A percentile compares a stretch with the other conserved stretches of the same genome.
These are phyloP conservation scores for Draba incana DNA, from an alignment of 345 rosid species.

Conservation along the genomic window DNA sequence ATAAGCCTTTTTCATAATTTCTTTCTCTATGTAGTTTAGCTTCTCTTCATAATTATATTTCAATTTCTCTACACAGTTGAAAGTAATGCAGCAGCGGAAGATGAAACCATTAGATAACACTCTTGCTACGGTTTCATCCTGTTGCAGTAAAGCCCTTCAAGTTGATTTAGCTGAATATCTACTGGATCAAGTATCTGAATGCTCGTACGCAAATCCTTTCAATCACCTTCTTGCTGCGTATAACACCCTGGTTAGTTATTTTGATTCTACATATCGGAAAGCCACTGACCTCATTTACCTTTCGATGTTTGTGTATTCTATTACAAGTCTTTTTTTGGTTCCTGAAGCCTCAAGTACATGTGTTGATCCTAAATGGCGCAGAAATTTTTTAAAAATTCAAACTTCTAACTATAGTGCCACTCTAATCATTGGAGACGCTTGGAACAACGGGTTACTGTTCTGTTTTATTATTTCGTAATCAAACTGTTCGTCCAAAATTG, in stretches of 20 bases:
- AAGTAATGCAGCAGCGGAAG: constrained; percentile 62
- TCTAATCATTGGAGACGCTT: background rate
- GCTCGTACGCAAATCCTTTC: constrained; percentile 51
- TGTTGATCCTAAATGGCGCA: constrained; percentile 17
- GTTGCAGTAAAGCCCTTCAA: constrained; percentile 66
- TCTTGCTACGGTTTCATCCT: constrained; percentile 60
- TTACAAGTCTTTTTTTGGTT: too few species aligned
- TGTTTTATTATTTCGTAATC: constrained; percentile 2
- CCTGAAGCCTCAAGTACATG: constrained; percentile 2
- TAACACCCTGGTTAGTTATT: constrained; percentile 58
- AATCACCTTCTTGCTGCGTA: constrained; percentile 74
- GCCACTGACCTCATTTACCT: background rate
- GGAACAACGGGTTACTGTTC: constrained; percentile 9
- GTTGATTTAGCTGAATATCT: constrained; percentile 81
- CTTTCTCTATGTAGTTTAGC: background rate
- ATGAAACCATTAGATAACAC: constrained; percentile 71
- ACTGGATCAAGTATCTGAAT: constrained; percentile 58
- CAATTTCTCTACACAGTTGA: constrained; percentile 30
- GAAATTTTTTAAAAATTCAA: too few species aligned
- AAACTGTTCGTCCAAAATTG: background rate
- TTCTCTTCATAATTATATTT: background rate
- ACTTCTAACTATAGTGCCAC: too few species aligned
- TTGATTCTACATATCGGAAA: constrained; percentile 16
- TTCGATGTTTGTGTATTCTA: background rate
- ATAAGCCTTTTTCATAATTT: constrained; percentile 1